phyloP scores from a whole-genome alignment of 345 rosid species.

The Hibiscus syriacus region DNA sequence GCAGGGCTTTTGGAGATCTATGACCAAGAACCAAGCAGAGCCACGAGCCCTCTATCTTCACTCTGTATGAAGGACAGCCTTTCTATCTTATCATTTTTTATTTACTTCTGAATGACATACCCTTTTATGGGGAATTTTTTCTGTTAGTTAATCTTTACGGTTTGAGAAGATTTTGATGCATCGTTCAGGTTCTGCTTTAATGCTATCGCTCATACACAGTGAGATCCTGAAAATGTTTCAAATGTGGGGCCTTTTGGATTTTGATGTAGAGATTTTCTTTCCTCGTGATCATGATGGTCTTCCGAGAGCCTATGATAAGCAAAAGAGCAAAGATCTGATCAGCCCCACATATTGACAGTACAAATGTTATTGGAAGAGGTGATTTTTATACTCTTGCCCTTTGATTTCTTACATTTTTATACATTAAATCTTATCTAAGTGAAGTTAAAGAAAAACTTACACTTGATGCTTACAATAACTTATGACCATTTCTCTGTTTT shows the following conservation, averaged over 20 bases:
- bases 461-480: background rate
- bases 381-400: constrained; percentile 2
- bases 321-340: constrained; percentile 53
- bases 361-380: constrained; percentile 43
- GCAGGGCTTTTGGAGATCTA: constrained; percentile 48
- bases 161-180: constrained; percentile 51
- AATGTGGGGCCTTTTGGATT: constrained; percentile 44
- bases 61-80: constrained; percentile 28
- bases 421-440: background rate
- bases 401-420: background rate
- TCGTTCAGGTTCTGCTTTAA: constrained; percentile 51
- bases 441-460: background rate
- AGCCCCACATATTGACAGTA: constrained; percentile 40
- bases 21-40: constrained; percentile 26
- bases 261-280: constrained; percentile 53
- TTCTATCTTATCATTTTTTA: background rate
- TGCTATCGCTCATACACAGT: constrained; percentile 50
- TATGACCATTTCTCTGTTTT: background rate
- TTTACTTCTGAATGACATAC: background rate
- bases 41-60: constrained; percentile 52
- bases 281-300: constrained; percentile 45
- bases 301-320: constrained; percentile 58
- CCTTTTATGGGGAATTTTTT: background rate
- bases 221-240: constrained; percentile 61
- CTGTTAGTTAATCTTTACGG: constrained; percentile 7